phyloP scores from a whole-genome alignment of 2,329 filamentous ascomycete species.

The Chrysosporium keratinophilum region DNA sequence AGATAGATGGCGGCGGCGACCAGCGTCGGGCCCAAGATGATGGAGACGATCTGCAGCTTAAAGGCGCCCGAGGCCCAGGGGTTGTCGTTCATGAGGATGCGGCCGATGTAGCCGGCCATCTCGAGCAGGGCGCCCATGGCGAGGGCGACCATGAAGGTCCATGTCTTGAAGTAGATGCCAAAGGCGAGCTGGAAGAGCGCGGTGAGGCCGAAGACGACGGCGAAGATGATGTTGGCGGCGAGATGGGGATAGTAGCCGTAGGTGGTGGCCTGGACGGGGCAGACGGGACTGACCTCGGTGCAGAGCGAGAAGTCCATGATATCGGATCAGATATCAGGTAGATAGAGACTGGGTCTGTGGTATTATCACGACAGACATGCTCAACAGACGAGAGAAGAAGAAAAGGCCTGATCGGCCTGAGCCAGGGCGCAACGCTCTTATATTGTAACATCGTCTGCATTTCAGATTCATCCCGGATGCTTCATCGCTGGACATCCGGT shows the following conservation, averaged over 20 bases:
- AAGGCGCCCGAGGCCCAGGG: slow-evolving; percentile 43
- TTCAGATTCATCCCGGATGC: neutral
- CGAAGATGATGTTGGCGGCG: slow-evolving; percentile 44
- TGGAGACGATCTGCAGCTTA: slow-evolving; percentile 45
- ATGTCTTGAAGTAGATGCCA: slow-evolving; percentile 44
- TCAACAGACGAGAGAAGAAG: neutral
- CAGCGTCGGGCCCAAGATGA: slow-evolving; percentile 50
- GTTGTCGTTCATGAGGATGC: slow-evolving; percentile 45
- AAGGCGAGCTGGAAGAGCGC: slow-evolving; percentile 40
- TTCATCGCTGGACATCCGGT: neutral
- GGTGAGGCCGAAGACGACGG: slow-evolving; percentile 42
- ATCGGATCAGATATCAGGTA: neutral
- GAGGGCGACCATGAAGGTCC: slow-evolving; percentile 46
- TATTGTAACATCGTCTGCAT: neutral
- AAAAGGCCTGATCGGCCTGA: neutral
- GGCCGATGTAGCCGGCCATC: slow-evolving; percentile 46
- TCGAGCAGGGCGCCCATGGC: slow-evolving; percentile 42
- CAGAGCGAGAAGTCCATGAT: slow-evolving; percentile 9
- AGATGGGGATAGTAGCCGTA: slow-evolving; percentile 47
- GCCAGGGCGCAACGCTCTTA: neutral
- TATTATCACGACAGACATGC: neutral
- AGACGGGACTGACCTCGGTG: slow-evolving; percentile 19
- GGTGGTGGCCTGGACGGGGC: slow-evolving; percentile 39
- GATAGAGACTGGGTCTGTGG: neutral
- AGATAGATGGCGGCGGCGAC: slow-evolving; percentile 47